phyloP scores from a whole-genome alignment of 768 basidiomycete species.

The Trametes sanguinea region DNA sequence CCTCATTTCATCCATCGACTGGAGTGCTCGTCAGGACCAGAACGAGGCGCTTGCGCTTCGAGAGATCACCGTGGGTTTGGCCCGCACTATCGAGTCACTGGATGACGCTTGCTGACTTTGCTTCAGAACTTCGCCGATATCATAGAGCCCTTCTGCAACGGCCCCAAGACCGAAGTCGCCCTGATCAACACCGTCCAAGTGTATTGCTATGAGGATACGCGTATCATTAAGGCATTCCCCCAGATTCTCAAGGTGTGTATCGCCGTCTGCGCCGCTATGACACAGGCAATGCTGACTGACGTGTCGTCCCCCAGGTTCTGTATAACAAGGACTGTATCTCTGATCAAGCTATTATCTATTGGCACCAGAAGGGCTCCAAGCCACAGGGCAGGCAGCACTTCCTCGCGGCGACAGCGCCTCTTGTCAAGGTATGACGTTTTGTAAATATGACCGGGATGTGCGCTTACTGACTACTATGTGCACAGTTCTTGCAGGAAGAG shows the following conservation, averaged over 20 bases:
- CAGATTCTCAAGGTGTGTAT: slow-evolving; percentile 81
- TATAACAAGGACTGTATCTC: slow-evolving; percentile 96
- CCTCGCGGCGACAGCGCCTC: slow-evolving; percentile 80
- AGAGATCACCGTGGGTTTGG: slow-evolving; percentile 74
- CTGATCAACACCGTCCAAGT: slow-evolving; percentile 95
- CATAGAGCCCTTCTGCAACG: slow-evolving; percentile 86
- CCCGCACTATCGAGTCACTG: not conserved
- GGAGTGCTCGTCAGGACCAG: slow-evolving; percentile 88
- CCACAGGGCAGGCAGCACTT: slow-evolving; percentile 95
- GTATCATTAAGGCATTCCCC: slow-evolving; percentile 92
- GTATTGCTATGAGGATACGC: slow-evolving; percentile 96
- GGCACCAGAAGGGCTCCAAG: slow-evolving; percentile 97
- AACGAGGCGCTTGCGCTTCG: slow-evolving; percentile 86
- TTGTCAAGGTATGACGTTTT: slow-evolving; percentile 72
- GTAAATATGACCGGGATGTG: too few species aligned
- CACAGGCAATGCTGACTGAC: not conserved
- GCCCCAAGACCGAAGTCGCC: slow-evolving; percentile 88
- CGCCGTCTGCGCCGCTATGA: not conserved
- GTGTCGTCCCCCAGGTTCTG: slow-evolving; percentile 58
- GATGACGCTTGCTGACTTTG: not conserved
- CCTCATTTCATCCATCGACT: slow-evolving; percentile 84
- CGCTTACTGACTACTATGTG: not conserved
- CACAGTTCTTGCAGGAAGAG: slow-evolving; percentile 87
- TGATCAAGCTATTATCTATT: slow-evolving; percentile 96
- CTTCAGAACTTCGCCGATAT: slow-evolving; percentile 78